Base-by-base conservation (phyloP, 2,329 filamentous ascomycete genomes). In the Epicoccum sorghinum region DNA sequence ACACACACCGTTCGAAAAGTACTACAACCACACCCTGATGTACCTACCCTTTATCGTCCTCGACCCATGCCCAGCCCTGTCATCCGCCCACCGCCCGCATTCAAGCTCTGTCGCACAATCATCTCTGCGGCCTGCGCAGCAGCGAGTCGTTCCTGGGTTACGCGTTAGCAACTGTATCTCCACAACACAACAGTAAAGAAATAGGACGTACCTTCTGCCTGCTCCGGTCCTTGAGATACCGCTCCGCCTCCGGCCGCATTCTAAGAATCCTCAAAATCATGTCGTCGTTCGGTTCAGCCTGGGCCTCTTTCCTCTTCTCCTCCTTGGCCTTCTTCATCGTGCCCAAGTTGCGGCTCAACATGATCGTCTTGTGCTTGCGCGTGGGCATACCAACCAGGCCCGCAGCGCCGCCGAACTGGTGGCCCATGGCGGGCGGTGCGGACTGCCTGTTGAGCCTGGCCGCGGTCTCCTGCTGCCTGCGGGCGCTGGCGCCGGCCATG, bases 291-390 rank as follows among this genome's bases (percentile, higher is more conserved):
- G 95, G 93, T 72, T 98, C 95, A 1, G 95, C 93, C 72, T 99
- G 95, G 1, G 92, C 91, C 73, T 98, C 93, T 66, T 93, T 92
- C 60, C 95, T 84, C 79, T 96, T 97, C 76, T 96, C 93, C 73
- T 96, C 92, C 76, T 98, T 98, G 36, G 90, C 92, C 71, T 93
- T 91, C 65, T 87, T 89, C 92, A 99, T 98, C 7, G 95, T 98
- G 40, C 95, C 95, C 48, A 99, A 78, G 72, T 98, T 99, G 52
- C 93, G 87, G 66, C 86, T 91, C 77, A 96, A 88, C 90, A 99
- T 92, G 75, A 99, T 96, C 61, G 76, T 79, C 68, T 81, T 82
- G 58, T 75, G 76, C 24, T 78, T 73, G 12, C 78, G 63, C 1
- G 76, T 77, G 4, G 77, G 76, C 77, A 90, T 84, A 57, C 87